These are phyloP conservation scores for Hysterium pulicare DNA, from an alignment of 2,329 filamentous ascomycete species.

Conservation along the genomic window DNA sequence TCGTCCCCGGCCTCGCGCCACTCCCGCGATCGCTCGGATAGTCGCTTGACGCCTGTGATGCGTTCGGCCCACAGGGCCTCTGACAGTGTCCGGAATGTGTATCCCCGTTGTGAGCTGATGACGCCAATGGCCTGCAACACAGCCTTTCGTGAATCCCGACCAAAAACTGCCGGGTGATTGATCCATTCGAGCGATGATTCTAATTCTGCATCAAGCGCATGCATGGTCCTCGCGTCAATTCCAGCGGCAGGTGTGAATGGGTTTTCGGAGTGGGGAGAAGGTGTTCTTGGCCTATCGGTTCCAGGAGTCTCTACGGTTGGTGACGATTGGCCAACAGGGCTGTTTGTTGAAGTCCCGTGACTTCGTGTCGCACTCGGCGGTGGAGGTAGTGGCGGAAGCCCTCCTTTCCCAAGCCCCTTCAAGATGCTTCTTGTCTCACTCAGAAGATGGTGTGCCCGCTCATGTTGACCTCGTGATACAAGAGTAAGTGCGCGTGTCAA, in stretches of 20 bases:
- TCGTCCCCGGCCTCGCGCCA: slow-evolving; percentile 88
- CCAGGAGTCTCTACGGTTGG: slow-evolving; percentile 33
- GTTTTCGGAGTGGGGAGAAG: slow-evolving; percentile 38
- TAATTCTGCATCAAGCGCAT: slow-evolving; percentile 85
- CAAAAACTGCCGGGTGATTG: slow-evolving; percentile 91
- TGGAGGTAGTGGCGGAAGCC: slow-evolving; percentile 82
- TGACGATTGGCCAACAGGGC: slow-evolving; percentile 36
- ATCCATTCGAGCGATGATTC: slow-evolving; percentile 95
- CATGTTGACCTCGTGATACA: slow-evolving; percentile 86
- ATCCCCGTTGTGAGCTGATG: slow-evolving; percentile 89
- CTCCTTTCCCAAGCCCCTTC: slow-evolving; percentile 92
- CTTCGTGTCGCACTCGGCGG: slow-evolving; percentile 39
- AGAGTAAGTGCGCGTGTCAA: slow-evolving; percentile 86
- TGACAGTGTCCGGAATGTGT: slow-evolving; percentile 86
- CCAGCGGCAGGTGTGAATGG: slow-evolving; percentile 62
- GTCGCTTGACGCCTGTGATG: slow-evolving; percentile 72
- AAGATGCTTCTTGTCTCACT: slow-evolving; percentile 92
- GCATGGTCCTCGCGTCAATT: slow-evolving; percentile 80
- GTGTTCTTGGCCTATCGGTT: slow-evolving; percentile 33
- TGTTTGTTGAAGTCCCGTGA: slow-evolving; percentile 40
- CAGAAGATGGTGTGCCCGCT: slow-evolving; percentile 86
- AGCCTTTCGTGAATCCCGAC: slow-evolving; percentile 88
- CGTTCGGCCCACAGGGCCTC: slow-evolving; percentile 87
- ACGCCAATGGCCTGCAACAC: slow-evolving; percentile 95
- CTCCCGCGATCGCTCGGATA: slow-evolving; percentile 81